Base-by-base conservation (phyloP, 148 eudicot genomes). In the Diospyros kaki region DNA sequence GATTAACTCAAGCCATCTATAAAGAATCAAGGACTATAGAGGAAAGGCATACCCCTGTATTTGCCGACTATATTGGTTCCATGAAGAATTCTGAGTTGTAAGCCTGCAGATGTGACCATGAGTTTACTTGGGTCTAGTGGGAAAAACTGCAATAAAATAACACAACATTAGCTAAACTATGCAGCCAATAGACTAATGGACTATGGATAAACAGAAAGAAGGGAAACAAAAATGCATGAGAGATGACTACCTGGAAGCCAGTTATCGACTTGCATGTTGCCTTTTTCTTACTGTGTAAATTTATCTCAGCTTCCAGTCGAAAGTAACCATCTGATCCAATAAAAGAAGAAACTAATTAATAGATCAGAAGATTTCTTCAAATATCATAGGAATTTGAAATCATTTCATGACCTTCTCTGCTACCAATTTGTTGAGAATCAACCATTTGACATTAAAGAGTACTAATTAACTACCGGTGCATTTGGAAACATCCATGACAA, bases 101-200 rank as follows among this genome's bases (percentile, higher is more conserved):
- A 87, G 85, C 91, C 97, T 59, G 98, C 99, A 81, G 89, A 88
- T 51, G 98, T 88, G 52, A 95, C 92, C 96, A 95, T 81, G 58
- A 95, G 87, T 83, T 88, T 95, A 81, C 81, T 82, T 1, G 90
- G 83, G 80, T 95, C 97, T 82, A 84, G 87, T 12, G 96, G 94
- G 77, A 84, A 86, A 81, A 90, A 93, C 98, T 95, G 89, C 64
- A 86, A 59, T 46, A 56, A 17, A 74, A 66, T 15, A 55, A 69
- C 8, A 48, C 4, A 48, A 0, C 4, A 48, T 4, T 48, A 48
- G 8, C 4, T 48, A 1, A 48, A 48, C 4, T 44, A 66, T 64
- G 9, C 9, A 58, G 72, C n/a, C 17, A 61, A 60, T 65, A 28
- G 28, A 28, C 28, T 28, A 63, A 63, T 51, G 17, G 44, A 13